phyloP scores from a whole-genome alignment of 2,329 filamentous ascomycete genomes.

The Cercospora nicotianae region DNA sequence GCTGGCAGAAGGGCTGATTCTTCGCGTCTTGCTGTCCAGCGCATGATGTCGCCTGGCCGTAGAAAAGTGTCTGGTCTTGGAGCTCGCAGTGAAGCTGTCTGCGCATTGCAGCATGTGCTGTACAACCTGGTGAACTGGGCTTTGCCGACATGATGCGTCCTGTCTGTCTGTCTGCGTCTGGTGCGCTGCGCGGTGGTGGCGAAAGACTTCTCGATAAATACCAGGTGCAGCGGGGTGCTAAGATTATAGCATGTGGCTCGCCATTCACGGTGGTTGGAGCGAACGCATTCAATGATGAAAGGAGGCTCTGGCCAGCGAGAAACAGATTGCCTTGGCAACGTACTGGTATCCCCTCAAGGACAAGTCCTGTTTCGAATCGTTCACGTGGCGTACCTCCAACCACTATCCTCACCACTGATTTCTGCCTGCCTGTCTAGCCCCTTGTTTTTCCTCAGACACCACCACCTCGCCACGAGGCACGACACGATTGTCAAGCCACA shows the following conservation, averaged over 20 bases:
- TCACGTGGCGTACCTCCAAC: conserved; percentile 21
- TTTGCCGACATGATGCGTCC: background rate
- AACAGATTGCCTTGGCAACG: background rate
- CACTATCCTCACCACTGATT: conserved; percentile 15
- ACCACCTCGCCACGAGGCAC: conserved; percentile 18
- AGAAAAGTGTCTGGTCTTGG: background rate
- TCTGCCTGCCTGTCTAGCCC: conserved; percentile 18
- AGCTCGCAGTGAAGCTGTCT: background rate
- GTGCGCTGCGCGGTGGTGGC: background rate
- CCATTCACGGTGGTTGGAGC: background rate
- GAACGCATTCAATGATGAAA: background rate
- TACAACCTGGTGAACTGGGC: background rate
- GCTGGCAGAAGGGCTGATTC: background rate
- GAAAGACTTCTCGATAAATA: background rate
- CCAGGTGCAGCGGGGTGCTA: background rate
- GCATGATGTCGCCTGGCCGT: background rate
- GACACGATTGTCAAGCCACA: conserved; percentile 21
- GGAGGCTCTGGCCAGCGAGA: background rate
- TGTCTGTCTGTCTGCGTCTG: background rate
- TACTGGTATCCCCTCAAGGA: background rate
- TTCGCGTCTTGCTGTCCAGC: background rate
- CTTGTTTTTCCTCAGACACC: conserved; percentile 21
- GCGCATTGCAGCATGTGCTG: background rate
- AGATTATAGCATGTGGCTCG: background rate
- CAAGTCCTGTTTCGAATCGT: background rate